Conservation (phyloP, 2,329 filamentous ascomycete genomes). For the Gnomoniopsis sp. region DNA sequence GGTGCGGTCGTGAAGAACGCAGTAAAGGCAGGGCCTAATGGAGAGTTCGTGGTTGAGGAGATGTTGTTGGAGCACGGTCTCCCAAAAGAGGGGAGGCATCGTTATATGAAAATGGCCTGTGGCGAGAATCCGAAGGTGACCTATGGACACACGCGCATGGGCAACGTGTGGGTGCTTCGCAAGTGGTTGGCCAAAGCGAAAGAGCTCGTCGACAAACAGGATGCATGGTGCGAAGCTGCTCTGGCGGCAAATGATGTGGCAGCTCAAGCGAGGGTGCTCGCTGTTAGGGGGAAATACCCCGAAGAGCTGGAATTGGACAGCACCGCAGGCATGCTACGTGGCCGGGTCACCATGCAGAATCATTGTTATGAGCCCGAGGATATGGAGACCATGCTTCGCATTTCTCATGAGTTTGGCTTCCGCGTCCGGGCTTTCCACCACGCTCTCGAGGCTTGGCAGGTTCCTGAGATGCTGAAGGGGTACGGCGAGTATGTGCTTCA, state of each 20-base stretch:
- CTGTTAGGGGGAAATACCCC: slow-evolving; percentile 24
- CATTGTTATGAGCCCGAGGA: slow-evolving; percentile 44
- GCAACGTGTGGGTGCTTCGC: slow-evolving; percentile 36
- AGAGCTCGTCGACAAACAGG: slow-evolving; percentile 33
- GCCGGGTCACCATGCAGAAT: slow-evolving; percentile 38
- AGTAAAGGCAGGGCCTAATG: slow-evolving; percentile 28
- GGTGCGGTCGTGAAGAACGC: slow-evolving; percentile 39
- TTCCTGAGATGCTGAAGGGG: slow-evolving; percentile 37
- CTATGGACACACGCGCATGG: slow-evolving; percentile 37
- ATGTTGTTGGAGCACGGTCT: slow-evolving; percentile 38
- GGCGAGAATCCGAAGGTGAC: slow-evolving; percentile 40
- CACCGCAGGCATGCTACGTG: slow-evolving; percentile 36
- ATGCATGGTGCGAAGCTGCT: slow-evolving; percentile 23
- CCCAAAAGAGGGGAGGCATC: slow-evolving; percentile 26
- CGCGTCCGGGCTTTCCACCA: slow-evolving; percentile 39
- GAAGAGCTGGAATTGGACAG: slow-evolving; percentile 37
- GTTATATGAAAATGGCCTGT: slow-evolving; percentile 45
- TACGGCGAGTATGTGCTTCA: slow-evolving; percentile 30
- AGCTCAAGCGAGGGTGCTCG: slow-evolving; percentile 18
- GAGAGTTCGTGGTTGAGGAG: slow-evolving; percentile 38
- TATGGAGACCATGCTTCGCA: slow-evolving; percentile 38
- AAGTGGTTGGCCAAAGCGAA: slow-evolving; percentile 35
- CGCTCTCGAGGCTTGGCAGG: slow-evolving; percentile 36
- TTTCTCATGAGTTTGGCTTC: slow-evolving; percentile 40
- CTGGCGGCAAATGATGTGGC: slow-evolving; percentile 20